phyloP scores from a whole-genome alignment of 768 basidiomycete genomes.

The Russula virescens region DNA sequence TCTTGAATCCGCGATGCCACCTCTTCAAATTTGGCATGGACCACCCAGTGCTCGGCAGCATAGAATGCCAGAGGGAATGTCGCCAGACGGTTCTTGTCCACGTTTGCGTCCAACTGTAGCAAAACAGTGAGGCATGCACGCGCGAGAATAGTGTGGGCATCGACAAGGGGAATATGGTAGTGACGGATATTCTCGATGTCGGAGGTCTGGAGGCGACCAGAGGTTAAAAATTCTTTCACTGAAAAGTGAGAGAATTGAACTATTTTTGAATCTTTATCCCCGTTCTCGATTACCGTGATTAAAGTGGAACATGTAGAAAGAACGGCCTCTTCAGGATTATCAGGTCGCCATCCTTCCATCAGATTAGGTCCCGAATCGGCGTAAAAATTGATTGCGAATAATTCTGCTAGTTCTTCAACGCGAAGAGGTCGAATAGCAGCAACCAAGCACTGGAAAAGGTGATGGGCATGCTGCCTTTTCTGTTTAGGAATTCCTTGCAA shows the following conservation, averaged over 20 bases:
- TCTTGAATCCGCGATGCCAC: neutral
- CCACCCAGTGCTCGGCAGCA: neutral
- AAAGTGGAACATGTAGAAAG: neutral
- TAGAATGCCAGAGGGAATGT: neutral
- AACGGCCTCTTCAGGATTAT: neutral
- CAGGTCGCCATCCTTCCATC: neutral
- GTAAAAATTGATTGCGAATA: neutral
- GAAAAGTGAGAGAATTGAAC: slow-evolving; percentile 2
- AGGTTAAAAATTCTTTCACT: neutral
- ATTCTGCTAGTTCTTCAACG: neutral
- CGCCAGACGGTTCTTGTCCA: neutral
- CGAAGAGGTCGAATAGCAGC: neutral
- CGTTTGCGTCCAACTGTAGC: neutral
- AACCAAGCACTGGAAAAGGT: neutral
- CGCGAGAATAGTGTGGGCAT: neutral
- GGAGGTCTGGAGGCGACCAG: neutral
- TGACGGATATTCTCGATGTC: neutral
- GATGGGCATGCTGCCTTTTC: neutral
- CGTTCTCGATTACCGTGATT: neutral
- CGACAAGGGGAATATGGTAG: neutral
- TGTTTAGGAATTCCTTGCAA: neutral
- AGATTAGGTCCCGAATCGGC: neutral
- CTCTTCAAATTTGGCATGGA: neutral
- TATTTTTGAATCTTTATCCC: neutral
- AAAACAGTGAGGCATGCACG: neutral